Evolutionary conservation across 768 basidiomycete species (phyloP).

Genomic region (Kwoniella sp.): DNA sequence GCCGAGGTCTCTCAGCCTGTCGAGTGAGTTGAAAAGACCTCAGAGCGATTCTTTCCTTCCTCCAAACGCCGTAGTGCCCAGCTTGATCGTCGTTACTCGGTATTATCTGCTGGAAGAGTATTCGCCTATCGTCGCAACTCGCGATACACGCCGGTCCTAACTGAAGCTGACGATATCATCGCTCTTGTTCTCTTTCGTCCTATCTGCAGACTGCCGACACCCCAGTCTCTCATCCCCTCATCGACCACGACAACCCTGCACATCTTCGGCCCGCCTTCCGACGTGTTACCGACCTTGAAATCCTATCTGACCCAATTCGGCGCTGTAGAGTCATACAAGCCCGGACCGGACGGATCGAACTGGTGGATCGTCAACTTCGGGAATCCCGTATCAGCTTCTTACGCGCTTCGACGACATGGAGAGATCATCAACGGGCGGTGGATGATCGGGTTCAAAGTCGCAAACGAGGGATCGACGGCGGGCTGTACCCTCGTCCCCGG

Average conservation of each 20-base stretch:
- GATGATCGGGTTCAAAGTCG: conserved; percentile 47
- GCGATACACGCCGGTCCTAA: not conserved
- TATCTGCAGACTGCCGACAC: conserved; percentile 19
- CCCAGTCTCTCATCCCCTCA: conserved; percentile 31
- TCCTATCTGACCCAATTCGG: conserved; percentile 35
- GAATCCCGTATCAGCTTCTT: conserved; percentile 31
- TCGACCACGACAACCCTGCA: conserved; percentile 39
- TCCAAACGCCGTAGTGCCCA: not conserved
- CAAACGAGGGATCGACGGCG: conserved; percentile 1
- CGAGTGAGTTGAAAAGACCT: conserved; percentile 22
- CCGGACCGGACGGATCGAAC: conserved; percentile 45
- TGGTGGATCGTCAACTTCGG: conserved; percentile 42
- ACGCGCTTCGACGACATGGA: conserved; percentile 41
- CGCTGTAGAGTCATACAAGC: conserved; percentile 29
- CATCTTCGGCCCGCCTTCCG: conserved; percentile 45
- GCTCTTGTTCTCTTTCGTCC: not conserved
- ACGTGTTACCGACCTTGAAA: conserved; percentile 30
- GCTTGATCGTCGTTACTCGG: too few relatives aligned
- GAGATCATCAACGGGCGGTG: conserved; percentile 45
- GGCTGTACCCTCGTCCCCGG: conserved; percentile 15
- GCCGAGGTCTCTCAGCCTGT: conserved; percentile 2
- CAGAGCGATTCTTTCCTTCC: not conserved
- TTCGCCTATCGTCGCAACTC: not conserved
- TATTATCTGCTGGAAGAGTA: too few relatives aligned
- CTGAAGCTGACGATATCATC: not conserved